A percentile compares a stretch with the other conserved stretches of the same genome.
phyloP scores from a whole-genome alignment of 768 basidiomycete genomes.

The Hericium coralloides region DNA sequence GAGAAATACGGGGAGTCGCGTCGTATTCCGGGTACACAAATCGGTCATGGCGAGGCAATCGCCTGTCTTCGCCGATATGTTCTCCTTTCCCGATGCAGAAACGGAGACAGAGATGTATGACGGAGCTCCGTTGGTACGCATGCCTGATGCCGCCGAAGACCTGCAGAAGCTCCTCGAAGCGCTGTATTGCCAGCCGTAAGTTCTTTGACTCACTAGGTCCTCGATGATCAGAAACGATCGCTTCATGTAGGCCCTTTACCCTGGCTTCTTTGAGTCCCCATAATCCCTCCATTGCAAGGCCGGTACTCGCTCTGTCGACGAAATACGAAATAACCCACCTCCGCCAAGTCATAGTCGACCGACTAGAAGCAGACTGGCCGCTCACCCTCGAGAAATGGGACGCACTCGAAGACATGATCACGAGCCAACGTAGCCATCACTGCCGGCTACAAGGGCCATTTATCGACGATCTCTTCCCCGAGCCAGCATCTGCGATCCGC shows the following conservation, averaged over 20 bases:
- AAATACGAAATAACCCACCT: constrained; percentile 16
- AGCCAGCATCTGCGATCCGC: not conserved
- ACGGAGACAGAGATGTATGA: not conserved
- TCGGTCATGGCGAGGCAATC: not conserved
- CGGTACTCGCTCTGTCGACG: not conserved
- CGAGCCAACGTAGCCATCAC: not conserved
- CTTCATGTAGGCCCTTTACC: not conserved
- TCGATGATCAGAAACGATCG: too few relatives aligned
- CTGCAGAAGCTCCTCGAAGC: not conserved
- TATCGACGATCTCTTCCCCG: not conserved
- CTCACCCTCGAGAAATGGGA: constrained; percentile 24
- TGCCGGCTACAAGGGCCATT: too few relatives aligned
- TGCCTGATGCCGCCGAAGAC: not conserved
- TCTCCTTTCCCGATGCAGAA: not conserved
- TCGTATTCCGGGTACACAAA: not conserved
- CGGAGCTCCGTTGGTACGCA: not conserved
- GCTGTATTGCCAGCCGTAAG: not conserved
- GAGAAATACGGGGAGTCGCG: not conserved
- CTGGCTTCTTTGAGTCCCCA: not conserved
- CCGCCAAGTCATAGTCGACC: constrained; percentile 13
- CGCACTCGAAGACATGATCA: constrained; percentile 4
- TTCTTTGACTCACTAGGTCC: not conserved
- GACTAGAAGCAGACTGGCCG: constrained; percentile 20
- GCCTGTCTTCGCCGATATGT: not conserved
- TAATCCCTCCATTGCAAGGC: not conserved